A percentile compares a stretch with the other conserved stretches of the same genome.
These are phyloP conservation scores for Lachnellula suecica DNA, from an alignment of 2,329 filamentous ascomycete species.

Conservation along the genomic window DNA sequence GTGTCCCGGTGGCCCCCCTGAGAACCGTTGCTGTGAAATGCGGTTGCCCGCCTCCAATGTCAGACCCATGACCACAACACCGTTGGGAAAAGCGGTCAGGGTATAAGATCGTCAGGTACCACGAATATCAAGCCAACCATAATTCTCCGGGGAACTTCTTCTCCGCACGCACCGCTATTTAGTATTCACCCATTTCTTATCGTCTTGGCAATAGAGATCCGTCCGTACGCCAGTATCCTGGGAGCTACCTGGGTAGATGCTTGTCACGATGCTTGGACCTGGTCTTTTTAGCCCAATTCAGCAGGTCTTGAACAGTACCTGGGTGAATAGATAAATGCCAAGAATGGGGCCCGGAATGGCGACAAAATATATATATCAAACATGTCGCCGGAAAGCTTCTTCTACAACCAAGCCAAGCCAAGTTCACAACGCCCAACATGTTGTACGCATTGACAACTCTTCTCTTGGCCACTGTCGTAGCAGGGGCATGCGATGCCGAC, in stretches of 20 bases:
- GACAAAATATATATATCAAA: neutral
- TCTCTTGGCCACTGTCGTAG: slow-evolving; percentile 13
- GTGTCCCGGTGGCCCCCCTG: too few relatives aligned
- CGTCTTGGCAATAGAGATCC: slow-evolving; percentile 4
- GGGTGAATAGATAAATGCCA: too few relatives aligned
- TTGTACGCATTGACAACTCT: slow-evolving; percentile 10
- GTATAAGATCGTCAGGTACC: too few relatives aligned
- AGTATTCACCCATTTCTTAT: neutral
- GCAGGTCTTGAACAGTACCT: slow-evolving; percentile 7
- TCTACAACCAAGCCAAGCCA: too few relatives aligned
- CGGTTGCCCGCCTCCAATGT: too few relatives aligned
- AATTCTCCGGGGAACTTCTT: neutral
- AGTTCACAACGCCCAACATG: too few relatives aligned
- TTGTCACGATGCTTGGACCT: neutral
- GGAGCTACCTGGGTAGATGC: slow-evolving; percentile 1
- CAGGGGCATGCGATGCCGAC: slow-evolving; percentile 34
- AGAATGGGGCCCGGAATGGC: neutral
- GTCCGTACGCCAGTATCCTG: neutral
- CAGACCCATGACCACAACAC: neutral
- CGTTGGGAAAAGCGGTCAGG: too few relatives aligned
- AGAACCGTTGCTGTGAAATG: too few relatives aligned
- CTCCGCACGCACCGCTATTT: neutral
- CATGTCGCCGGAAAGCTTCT: neutral
- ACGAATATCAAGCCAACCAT: neutral
- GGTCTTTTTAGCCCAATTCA: neutral